Conservation (phyloP, 2,329 filamentous ascomycete genomes). For the Didymosphaeria variabile region DNA sequence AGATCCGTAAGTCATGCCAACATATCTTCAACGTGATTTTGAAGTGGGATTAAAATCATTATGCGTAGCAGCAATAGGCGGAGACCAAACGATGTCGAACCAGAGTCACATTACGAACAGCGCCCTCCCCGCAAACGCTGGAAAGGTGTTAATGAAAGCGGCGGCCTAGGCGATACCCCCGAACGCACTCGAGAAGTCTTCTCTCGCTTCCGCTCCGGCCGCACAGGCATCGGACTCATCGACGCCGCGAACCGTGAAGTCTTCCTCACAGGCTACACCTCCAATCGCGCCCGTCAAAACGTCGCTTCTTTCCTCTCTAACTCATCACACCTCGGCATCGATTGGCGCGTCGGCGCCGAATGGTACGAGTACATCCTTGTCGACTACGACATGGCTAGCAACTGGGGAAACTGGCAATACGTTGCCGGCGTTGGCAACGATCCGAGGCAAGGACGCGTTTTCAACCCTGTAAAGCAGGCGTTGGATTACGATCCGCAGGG, state of each 20-base stretch:
- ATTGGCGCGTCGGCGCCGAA: constrained; percentile 83
- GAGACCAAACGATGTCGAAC: not conserved
- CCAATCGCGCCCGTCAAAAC: constrained; percentile 79
- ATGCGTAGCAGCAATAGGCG: not conserved
- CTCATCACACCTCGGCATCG: constrained; percentile 73
- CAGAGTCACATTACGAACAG: constrained; percentile 46
- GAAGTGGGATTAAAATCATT: not conserved
- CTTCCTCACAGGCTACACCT: constrained; percentile 78
- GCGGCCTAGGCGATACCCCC: constrained; percentile 54
- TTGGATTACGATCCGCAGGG: constrained; percentile 78
- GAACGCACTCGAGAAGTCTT: constrained; percentile 55
- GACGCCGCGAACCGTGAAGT: constrained; percentile 81
- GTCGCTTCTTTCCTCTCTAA: constrained; percentile 74
- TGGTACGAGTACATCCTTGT: constrained; percentile 81
- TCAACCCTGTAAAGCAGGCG: constrained; percentile 84
- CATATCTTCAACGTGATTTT: constrained; percentile 1
- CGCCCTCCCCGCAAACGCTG: constrained; percentile 47
- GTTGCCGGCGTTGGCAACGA: constrained; percentile 82
- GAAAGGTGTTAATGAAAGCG: constrained; percentile 34
- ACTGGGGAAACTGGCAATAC: constrained; percentile 88
- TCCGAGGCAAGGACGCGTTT: constrained; percentile 75
- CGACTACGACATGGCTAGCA: constrained; percentile 79
- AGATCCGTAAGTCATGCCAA: constrained; percentile 40
- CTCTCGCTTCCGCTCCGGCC: constrained; percentile 69
- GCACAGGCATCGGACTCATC: constrained; percentile 78